Conservation (phyloP, 2,329 filamentous ascomycete species). For the Clonostachys rhizophaga region DNA sequence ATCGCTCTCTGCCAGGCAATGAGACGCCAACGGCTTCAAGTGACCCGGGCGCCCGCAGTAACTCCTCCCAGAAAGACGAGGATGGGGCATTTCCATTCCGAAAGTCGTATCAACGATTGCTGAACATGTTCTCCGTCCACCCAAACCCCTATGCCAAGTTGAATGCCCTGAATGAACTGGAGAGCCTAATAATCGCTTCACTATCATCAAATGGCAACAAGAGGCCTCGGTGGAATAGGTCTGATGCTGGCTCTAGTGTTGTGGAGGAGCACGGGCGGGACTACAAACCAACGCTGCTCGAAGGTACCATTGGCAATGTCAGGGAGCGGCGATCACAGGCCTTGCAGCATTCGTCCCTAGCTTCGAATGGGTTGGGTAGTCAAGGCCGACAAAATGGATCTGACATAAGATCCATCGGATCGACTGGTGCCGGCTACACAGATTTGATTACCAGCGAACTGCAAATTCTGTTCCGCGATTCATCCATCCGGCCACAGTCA, state of each 20-base stretch:
- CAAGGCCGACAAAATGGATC: conserved; percentile 30
- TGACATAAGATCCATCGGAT: conserved; percentile 44
- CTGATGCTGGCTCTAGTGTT: conserved; percentile 26
- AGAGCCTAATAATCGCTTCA: conserved; percentile 75
- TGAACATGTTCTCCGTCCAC: conserved; percentile 84
- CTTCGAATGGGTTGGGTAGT: conserved; percentile 5
- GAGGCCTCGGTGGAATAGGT: conserved; percentile 25
- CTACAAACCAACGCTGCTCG: conserved; percentile 43
- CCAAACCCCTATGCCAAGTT: conserved; percentile 86
- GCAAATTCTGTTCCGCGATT: conserved; percentile 61
- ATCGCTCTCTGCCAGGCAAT: conserved; percentile 3
- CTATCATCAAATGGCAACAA: conserved; percentile 34
- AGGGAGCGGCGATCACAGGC: conserved; percentile 61
- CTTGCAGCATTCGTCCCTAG: conserved; percentile 18
- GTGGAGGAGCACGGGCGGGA: conserved; percentile 22
- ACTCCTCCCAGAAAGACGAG: conserved; percentile 1
- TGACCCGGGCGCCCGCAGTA: not conserved
- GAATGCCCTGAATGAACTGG: conserved; percentile 75
- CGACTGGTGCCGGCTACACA: conserved; percentile 46
- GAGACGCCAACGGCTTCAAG: not conserved
- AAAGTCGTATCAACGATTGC: conserved; percentile 71
- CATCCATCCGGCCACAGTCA: conserved; percentile 69
- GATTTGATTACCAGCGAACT: conserved; percentile 64
- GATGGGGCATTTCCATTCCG: conserved; percentile 69
- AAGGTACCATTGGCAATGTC: conserved; percentile 65